Evolutionary conservation across 257 asterid species (phyloP).

Genomic region (Solanum paucissectum): DNA sequence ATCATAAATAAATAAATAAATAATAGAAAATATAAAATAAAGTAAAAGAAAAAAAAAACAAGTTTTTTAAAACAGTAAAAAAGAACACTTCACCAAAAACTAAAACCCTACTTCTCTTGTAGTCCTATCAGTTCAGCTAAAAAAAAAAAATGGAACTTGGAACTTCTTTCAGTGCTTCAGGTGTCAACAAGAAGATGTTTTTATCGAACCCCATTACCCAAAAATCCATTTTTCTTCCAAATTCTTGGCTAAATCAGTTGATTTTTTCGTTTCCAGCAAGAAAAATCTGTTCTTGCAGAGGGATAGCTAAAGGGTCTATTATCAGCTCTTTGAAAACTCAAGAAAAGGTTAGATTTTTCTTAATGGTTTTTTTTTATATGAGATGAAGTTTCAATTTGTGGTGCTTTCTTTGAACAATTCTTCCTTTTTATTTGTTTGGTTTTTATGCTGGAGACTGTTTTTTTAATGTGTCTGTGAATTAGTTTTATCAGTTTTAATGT

Average conservation of each 20-base stretch:
- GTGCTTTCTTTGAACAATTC: neutral
- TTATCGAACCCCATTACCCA: constrained; percentile 7
- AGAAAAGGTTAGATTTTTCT: constrained; percentile 13
- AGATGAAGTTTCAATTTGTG: neutral
- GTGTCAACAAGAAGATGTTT: constrained; percentile 6
- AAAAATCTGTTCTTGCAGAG: constrained; percentile 15
- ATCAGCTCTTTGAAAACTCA: constrained; percentile 3
- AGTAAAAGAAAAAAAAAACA: too few species aligned
- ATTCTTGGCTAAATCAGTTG: constrained; percentile 2
- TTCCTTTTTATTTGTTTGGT: neutral
- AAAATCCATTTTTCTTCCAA: neutral
- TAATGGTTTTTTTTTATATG: neutral
- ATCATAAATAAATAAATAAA: too few species aligned
- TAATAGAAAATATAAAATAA: too few species aligned
- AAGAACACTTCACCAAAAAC: neutral
- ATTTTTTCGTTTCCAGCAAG: constrained; percentile 11
- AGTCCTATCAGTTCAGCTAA: neutral
- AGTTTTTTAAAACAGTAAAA: too few species aligned
- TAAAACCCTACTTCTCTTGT: neutral
- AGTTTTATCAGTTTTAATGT: neutral
- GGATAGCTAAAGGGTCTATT: constrained; percentile 16
- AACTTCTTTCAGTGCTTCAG: constrained; percentile 8
- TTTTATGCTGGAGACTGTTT: neutral
- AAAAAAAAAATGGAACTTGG: constrained; percentile 26
- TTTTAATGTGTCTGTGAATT: neutral